A percentile compares a stretch with the other conserved stretches of the same genome.
Evolutionary conservation across 2,329 filamentous ascomycete genomes (phyloP).

Genomic region (Colletotrichum musae): DNA sequence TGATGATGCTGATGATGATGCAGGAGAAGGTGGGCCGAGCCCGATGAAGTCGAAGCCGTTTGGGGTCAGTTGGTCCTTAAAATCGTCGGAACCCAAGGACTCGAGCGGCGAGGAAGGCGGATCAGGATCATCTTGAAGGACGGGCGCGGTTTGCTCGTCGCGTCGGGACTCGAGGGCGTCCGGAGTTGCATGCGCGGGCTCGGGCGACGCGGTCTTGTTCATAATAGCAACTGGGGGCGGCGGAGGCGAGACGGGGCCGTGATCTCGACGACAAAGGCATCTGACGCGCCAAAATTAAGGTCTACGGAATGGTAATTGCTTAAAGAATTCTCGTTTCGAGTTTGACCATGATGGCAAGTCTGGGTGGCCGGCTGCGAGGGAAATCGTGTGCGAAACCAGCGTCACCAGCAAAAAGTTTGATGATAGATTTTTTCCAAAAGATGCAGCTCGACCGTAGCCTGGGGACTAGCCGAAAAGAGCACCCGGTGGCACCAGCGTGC

Average conservation of each 20-base stretch:
- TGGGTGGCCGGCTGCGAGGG: conserved; percentile 61
- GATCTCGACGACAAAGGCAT: conserved; percentile 72
- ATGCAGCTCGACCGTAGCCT: conserved; percentile 36
- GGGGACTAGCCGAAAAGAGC: conserved; percentile 36
- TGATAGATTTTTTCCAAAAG: conserved; percentile 41
- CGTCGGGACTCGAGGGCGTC: conserved; percentile 45
- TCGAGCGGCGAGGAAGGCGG: conserved; percentile 36
- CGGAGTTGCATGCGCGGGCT: conserved; percentile 55
- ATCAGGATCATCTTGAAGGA: conserved; percentile 28
- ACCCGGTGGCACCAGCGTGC: background rate
- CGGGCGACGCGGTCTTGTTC: conserved; percentile 73
- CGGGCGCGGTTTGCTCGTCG: conserved; percentile 43
- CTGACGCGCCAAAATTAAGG: conserved; percentile 67
- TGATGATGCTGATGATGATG: conserved; percentile 26
- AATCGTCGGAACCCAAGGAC: conserved; percentile 41
- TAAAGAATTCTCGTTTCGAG: conserved; percentile 60
- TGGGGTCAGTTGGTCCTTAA: conserved; percentile 39
- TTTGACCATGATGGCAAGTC: conserved; percentile 70
- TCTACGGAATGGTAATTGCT: conserved; percentile 66
- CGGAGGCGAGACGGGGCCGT: conserved; percentile 57
- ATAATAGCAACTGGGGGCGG: conserved; percentile 65
- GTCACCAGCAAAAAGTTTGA: conserved; percentile 68
- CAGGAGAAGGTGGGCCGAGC: conserved; percentile 15
- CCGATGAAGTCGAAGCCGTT: conserved; percentile 41
- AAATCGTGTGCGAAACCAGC: conserved; percentile 58